Base-by-base conservation (phyloP, 306 rosid species). In the Trifolium repens region DNA sequence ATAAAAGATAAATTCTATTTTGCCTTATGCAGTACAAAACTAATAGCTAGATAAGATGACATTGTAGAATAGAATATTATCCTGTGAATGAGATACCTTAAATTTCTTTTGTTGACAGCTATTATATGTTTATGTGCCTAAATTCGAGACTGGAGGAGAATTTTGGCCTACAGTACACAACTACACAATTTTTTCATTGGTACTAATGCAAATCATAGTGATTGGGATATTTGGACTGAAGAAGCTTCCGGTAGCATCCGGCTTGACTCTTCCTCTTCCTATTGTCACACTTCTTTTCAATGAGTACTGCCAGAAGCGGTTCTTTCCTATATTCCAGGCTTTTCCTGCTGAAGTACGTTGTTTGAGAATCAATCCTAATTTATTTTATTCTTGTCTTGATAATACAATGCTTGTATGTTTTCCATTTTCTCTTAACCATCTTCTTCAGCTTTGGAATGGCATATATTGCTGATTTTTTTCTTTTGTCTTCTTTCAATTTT, bases 171-270 rank as follows among this genome's bases (percentile, higher is more conserved):
- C 66, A 24, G 92, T 93, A 67, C 96, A 90, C 82, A 47, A 76
- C 69, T 87, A 82, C 62, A 87, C 87, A 59, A 85, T 93, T 61
- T 90, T 90, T 81, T 86, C 96, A 58, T 74, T 93, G 85, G 50
- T 89, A 10, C 84, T 93, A 68, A 93, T 93, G 98, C 98, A 93
- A 66, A 77, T 89, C 63, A 90, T 93, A 69, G 92, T 89, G 10
- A 86, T 93, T 77, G 98, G 98, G 66, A 75, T 87, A 59, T 93
- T 93, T 68, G 94, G 98, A 72, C 73, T 87, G 74, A 93, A 90
- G 84, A 59, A 86, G 84, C 77, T 90, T 80, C 88, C 94, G 13
- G 9, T 90, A 57, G 96, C 91, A 64, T 46, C 98, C 19, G 83
- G 72, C 65, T 80, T 85, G 62, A 86, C 19, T 15, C 71, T 89